Evolutionary conservation across 2,329 filamentous ascomycete genomes (phyloP), one percentile per base, ranked within the genome.

Genomic region (Monilinia aucupariae): DNA sequence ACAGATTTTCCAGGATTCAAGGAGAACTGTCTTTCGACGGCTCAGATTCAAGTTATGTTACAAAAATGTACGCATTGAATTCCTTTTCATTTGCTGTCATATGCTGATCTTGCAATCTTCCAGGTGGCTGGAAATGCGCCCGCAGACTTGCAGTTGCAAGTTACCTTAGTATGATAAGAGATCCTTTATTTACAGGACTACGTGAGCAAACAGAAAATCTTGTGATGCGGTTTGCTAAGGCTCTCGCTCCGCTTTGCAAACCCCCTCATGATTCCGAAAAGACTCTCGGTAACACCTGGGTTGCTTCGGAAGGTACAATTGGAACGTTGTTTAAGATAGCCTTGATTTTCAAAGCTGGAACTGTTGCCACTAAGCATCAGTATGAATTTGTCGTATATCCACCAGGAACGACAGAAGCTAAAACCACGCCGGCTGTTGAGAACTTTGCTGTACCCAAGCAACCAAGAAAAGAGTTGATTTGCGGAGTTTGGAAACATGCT

Each of bases 341-440:
- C 20, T 60, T 60, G 47, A 51, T 12, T n/a, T 32, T 60, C 34
- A 51, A 60, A 22, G 30, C 34, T n/a, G n/a, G 25, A 3, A 60
- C 58, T 17, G 22, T 52, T 39, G 34, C 34, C 20, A 51, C 34
- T 30, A 34, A 50, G 25, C 34, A 60, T 4, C 9, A 30, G 20
- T 43, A 51, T 49, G 45, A 43, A 30, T 32, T 43, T 39, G 20
- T 37, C 22, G 25, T 52, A 32, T 43, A 51, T n/a, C 32, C 34
- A n/a, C 58, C 53, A 32, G 39, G 53, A 45, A 56, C 53, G 7
- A 12, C 17, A 56, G 41, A 27, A 56, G n/a, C 12, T 17, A 20
- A 45, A 30, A 41, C 25, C 43, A 12, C 32, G 4, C 20, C 25
- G 13, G 39, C 0, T 45, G 27, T 17, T 15, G 7, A 32, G 30